phyloP scores from a whole-genome alignment of 441 rosid genomes.

The Euphorbia schlechtendalii region DNA sequence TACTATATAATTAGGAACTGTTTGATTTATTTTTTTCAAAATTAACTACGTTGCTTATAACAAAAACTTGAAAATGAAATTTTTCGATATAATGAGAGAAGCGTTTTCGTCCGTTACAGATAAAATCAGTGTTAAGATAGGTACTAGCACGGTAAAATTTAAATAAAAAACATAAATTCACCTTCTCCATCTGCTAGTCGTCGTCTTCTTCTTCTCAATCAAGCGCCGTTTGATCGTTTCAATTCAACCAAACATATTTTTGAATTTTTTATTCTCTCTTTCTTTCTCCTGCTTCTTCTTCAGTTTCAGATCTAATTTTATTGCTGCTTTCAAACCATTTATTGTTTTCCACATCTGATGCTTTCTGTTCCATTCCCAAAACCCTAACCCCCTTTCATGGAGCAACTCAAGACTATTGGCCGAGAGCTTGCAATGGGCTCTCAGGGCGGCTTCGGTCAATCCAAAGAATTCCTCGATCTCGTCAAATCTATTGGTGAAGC shows the following conservation, averaged over 20 bases:
- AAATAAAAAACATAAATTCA: not conserved
- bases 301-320: not conserved
- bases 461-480: slow-evolving; percentile 93
- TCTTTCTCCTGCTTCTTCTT: not conserved
- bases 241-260: no score
- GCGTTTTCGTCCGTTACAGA: no score
- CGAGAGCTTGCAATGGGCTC: slow-evolving; percentile 99
- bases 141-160: not conserved
- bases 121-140: no score
- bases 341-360: not conserved
- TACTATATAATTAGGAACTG: no score
- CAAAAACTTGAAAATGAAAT: no score
- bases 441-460: slow-evolving; percentile 90
- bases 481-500: slow-evolving; percentile 98
- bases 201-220: not conserved
- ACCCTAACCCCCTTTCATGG: slow-evolving; percentile 33
- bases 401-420: slow-evolving; percentile 92
- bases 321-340: not conserved
- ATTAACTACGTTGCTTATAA: no score
- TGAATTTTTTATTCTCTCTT: not conserved
- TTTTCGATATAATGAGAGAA: no score
- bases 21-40: no score
- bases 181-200: not conserved
- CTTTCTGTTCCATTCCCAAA: not conserved
- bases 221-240: not conserved